Evolutionary conservation across 768 basidiomycete species (phyloP).

Genomic region (Strobilomyces dryophilus): DNA sequence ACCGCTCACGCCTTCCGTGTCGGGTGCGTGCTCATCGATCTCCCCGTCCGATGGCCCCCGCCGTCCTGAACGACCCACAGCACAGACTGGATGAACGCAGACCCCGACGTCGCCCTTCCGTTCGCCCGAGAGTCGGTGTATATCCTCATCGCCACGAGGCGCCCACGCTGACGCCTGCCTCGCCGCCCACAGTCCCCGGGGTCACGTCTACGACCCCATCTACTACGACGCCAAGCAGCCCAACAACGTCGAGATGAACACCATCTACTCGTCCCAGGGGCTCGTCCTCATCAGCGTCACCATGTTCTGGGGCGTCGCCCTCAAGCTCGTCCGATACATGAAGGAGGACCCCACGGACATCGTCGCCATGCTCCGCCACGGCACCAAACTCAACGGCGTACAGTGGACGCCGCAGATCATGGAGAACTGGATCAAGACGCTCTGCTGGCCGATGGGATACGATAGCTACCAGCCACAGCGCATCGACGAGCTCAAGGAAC

Average conservation of each 20-base stretch:
- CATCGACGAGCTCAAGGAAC: conserved; percentile 41
- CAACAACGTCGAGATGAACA: conserved; percentile 50
- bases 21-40: conserved; percentile 36
- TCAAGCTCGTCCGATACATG: conserved; percentile 66
- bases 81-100: conserved; percentile 73
- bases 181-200: conserved; percentile 14
- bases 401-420: conserved; percentile 54
- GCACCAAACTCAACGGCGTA: conserved; percentile 46
- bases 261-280: conserved; percentile 54
- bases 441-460: conserved; percentile 67
- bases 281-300: conserved; percentile 57
- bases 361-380: conserved; percentile 61
- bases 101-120: conserved; percentile 68
- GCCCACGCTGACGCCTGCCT: conserved; percentile 4
- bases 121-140: conserved; percentile 54
- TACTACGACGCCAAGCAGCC: conserved; percentile 47
- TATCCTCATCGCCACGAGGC: background rate
- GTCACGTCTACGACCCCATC: conserved; percentile 53
- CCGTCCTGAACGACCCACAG: conserved; percentile 10
- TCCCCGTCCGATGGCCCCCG: background rate
- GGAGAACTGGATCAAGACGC: conserved; percentile 52
- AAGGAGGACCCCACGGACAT: conserved; percentile 64
- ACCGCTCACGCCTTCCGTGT: conserved; percentile 47
- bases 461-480: conserved; percentile 41
- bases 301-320: conserved; percentile 68